Conservation (phyloP, 768 basidiomycete species). For the Mycena albidolilacea region DNA sequence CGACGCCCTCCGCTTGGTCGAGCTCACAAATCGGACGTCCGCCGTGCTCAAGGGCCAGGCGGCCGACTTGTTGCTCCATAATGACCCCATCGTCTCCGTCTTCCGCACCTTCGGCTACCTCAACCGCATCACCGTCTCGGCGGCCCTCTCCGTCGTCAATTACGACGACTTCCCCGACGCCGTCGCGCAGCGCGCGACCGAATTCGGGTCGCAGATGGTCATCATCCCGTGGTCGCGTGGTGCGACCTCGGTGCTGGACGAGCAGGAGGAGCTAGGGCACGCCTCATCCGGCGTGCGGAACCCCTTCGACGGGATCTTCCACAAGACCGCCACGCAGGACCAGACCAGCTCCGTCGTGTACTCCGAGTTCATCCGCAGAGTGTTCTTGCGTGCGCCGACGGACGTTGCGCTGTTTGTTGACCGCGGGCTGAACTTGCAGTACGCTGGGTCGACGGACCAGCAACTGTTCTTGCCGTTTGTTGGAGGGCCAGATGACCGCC, state of each 20-base stretch:
- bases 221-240: constrained; percentile 88
- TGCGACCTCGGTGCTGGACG: constrained; percentile 45
- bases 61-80: constrained; percentile 76
- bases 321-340: constrained; percentile 62
- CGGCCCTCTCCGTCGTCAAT: constrained; percentile 83
- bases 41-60: constrained; percentile 88
- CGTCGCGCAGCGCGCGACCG: constrained; percentile 72
- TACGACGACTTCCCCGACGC: constrained; percentile 79
- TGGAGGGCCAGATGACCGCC: constrained; percentile 94
- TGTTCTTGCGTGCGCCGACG: constrained; percentile 78
- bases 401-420: constrained; percentile 94
- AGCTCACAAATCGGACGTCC: constrained; percentile 90
- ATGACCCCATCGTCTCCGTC: constrained; percentile 80
- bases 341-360: constrained; percentile 72
- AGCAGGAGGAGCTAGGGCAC: constrained; percentile 44
- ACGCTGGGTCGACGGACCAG: constrained; percentile 42
- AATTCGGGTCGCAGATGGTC: constrained; percentile 77
- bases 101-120: constrained; percentile 86
- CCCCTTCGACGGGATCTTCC: constrained; percentile 88
- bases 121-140: constrained; percentile 74
- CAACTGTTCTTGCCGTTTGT: constrained; percentile 93
- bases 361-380: constrained; percentile 87
- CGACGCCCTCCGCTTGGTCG: constrained; percentile 89
- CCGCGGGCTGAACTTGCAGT: constrained; percentile 61
- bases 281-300: constrained; percentile 54